These are phyloP conservation scores for Triadica sebifera DNA, from an alignment of 345 rosid species.

Conservation along the genomic window DNA sequence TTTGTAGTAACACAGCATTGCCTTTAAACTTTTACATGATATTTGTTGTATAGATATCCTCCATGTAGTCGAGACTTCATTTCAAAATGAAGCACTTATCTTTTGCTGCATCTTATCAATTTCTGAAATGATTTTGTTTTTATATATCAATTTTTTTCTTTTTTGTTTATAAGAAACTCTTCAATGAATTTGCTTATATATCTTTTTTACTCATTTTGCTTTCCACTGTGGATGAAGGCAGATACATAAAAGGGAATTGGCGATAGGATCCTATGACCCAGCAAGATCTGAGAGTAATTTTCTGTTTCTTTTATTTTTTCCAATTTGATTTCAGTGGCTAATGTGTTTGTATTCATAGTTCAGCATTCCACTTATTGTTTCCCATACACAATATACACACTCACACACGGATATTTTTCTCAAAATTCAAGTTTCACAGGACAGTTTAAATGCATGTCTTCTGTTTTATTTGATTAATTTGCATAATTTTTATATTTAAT, in stretches of 20 bases:
- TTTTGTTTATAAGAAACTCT: slow-evolving; percentile 1
- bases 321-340: neutral
- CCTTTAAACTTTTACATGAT: neutral
- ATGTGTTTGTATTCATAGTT: neutral
- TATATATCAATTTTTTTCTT: neutral
- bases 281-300: slow-evolving; percentile 45
- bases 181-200: neutral
- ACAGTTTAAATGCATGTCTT: neutral
- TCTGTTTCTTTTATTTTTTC: slow-evolving; percentile 14
- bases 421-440: neutral
- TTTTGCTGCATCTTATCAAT: neutral
- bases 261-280: slow-evolving; percentile 22
- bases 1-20: neutral
- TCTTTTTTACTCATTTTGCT: slow-evolving; percentile 25
- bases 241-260: slow-evolving; percentile 51
- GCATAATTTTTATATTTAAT: neutral
- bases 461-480: slow-evolving; percentile 1
- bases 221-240: slow-evolving; percentile 70
- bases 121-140: neutral
- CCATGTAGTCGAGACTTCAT: neutral
- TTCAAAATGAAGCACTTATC: neutral
- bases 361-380: neutral
- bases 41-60: neutral
- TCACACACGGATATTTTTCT: neutral
- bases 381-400: neutral